phyloP scores from a whole-genome alignment of 331 rosid species.

The Cydonia oblonga region DNA sequence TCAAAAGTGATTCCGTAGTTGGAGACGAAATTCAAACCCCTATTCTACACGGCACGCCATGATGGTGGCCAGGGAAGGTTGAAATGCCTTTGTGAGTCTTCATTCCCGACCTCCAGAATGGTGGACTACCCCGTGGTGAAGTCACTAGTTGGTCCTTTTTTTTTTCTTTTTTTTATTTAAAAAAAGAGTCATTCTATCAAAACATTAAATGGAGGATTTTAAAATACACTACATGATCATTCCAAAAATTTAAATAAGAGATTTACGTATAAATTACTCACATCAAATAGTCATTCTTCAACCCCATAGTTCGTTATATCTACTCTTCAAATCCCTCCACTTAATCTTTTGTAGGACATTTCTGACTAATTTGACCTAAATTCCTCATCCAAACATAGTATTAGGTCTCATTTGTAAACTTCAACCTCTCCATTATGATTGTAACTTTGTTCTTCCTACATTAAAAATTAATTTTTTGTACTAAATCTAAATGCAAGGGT shows the following conservation, averaged over 20 bases:
- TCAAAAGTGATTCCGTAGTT: too few relatives aligned
- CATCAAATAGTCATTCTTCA: neutral
- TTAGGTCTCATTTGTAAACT: neutral
- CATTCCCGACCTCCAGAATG: too few relatives aligned
- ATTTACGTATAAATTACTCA: too few relatives aligned
- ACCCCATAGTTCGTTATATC: neutral
- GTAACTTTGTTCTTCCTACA: neutral
- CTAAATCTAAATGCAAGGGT: neutral
- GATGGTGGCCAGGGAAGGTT: fast-evolving
- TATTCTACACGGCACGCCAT: too few relatives aligned
- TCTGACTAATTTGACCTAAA: neutral
- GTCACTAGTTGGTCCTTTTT: too few relatives aligned
- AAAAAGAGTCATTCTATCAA: neutral
- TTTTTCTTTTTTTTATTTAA: too few relatives aligned
- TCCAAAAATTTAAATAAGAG: neutral
- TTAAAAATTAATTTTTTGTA: neutral
- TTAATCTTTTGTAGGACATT: too few relatives aligned
- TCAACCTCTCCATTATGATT: neutral
- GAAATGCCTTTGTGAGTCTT: too few relatives aligned
- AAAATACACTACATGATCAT: too few relatives aligned
- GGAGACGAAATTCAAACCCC: too few relatives aligned
- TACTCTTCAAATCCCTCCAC: neutral
- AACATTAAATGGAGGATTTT: neutral
- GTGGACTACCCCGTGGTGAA: too few relatives aligned
- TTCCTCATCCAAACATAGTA: neutral